Base-by-base conservation (phyloP, 1,284 basidiomycete genomes). In the Mrakiaceae sp. region DNA sequence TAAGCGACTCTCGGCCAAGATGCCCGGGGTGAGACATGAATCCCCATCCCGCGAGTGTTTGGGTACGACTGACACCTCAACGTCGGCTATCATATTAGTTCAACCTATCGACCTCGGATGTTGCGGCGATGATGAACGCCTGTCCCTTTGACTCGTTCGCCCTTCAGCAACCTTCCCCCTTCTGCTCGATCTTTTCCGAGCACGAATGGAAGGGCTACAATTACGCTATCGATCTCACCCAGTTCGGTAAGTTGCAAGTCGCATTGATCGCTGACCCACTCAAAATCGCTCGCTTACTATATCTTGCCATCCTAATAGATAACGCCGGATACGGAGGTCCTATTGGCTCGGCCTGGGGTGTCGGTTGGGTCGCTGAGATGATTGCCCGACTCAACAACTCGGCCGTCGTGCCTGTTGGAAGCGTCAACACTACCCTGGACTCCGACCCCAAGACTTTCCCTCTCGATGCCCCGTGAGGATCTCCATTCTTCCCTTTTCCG, bases 321-420 rank as follows among this genome's bases (percentile, higher is more conserved):
- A 27, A 27, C 27, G 27, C 27, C 27, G 27, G 27, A 27, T 58
- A 58, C 56, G 56, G 56, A 16, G 56, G 56, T n/a, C 56, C 56
- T 11, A 43, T 58, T 46, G 56, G 56, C 12, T 46, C 44, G 39
- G 56, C 56, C 43, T 58, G 56, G 56, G 46, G 44, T 27, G 56
- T 58, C 6, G 87, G 87, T 5, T 89, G 86, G 71, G 76, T 87
- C 70, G 88, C 88, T 72, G 88, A 88, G 72, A 81, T 89, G 55
- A 75, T 89, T 42, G 84, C 87, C 0, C 82, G 88, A 14, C 79
- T 88, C 40, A 86, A 83, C 0, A 75, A 76, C 3, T 71, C 72
- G 27, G 79, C 83, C 2, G 84, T 87, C 39, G 74, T 72, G 50
- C 87, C 88, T 75, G 73, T 79, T 66, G 88, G 87, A 0, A 85